Percentiles rank a stretch among this genome's conserved stretches.
Evolutionary conservation across 192 early-diverging fungal genomes (phyloP).

Genomic region (Diversispora eburnea): DNA sequence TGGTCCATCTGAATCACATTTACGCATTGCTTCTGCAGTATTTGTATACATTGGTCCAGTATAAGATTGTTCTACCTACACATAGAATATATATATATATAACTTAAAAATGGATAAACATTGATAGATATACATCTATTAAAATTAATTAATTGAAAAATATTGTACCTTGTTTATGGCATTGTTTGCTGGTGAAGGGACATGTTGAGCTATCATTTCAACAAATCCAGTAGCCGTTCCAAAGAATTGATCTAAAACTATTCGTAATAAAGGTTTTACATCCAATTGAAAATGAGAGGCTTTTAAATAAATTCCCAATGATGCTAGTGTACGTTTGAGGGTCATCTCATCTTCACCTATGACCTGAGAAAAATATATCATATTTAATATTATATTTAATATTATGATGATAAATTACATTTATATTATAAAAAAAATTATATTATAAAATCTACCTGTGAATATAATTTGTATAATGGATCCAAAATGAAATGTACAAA

Average conservation of each 20-base stretch:
- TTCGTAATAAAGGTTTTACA: slow-evolving; percentile 77
- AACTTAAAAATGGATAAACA: neutral
- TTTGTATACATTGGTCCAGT: slow-evolving; percentile 58
- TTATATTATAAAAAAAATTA: neutral
- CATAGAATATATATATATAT: too few relatives aligned
- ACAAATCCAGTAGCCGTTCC: slow-evolving; percentile 83
- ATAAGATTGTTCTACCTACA: slow-evolving; percentile 53
- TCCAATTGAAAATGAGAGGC: slow-evolving; percentile 72
- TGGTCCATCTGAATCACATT: slow-evolving; percentile 85
- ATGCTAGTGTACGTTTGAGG: slow-evolving; percentile 67
- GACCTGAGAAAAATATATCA: slow-evolving; percentile 33
- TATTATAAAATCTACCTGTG: slow-evolving; percentile 49
- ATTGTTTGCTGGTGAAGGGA: slow-evolving; percentile 78
- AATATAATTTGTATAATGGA: slow-evolving; percentile 92
- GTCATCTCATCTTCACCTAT: slow-evolving; percentile 73
- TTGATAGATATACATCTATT: too few relatives aligned
- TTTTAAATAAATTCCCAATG: slow-evolving; percentile 82
- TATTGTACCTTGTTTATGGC: slow-evolving; percentile 50
- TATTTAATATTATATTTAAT: neutral
- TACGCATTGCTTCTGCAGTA: slow-evolving; percentile 64
- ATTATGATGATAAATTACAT: neutral
- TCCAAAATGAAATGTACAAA: slow-evolving; percentile 97
- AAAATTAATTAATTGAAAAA: neutral
- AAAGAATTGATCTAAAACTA: slow-evolving; percentile 88
- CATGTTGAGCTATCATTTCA: slow-evolving; percentile 78